phyloP scores from a whole-genome alignment of 108 stramenopile genomes.

The Fistulifera pelliculosa region DNA sequence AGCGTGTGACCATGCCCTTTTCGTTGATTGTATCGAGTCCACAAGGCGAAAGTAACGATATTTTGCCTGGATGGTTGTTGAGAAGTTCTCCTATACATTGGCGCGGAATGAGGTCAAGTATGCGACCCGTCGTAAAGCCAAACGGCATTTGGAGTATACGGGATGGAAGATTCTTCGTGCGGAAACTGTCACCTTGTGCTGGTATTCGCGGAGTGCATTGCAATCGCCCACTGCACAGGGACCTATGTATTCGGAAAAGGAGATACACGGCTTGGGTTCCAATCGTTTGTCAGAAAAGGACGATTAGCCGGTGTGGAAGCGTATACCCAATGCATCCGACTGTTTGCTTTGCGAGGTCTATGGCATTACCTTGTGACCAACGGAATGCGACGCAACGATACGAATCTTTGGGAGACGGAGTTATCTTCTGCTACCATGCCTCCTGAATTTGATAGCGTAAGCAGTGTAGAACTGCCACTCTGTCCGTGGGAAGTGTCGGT shows the following conservation, averaged over 20 bases:
- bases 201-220: constrained; percentile 31
- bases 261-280: constrained; percentile 50
- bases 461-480: constrained; percentile 28
- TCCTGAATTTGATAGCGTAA: not conserved
- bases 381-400: not conserved
- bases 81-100: constrained; percentile 80
- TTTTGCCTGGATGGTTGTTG: constrained; percentile 88
- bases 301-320: constrained; percentile 54
- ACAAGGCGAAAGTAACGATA: constrained; percentile 44
- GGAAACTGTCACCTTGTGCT: constrained; percentile 47
- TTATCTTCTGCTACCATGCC: not conserved
- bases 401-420: constrained; percentile 1
- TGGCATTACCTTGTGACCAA: constrained; percentile 20
- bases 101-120: constrained; percentile 79
- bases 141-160: constrained; percentile 60
- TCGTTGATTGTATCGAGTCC: constrained; percentile 46
- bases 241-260: constrained; percentile 27
- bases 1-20: constrained; percentile 85
- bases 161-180: constrained; percentile 72
- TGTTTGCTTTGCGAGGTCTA: constrained; percentile 67
- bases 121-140: constrained; percentile 56
- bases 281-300: constrained; percentile 49
- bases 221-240: constrained; percentile 1
- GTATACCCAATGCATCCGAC: constrained; percentile 62
- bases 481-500: constrained; percentile 63